Evolutionary conservation across 352 stramenopile species (phyloP).

Genomic region (Globisporangium yorkense): DNA sequence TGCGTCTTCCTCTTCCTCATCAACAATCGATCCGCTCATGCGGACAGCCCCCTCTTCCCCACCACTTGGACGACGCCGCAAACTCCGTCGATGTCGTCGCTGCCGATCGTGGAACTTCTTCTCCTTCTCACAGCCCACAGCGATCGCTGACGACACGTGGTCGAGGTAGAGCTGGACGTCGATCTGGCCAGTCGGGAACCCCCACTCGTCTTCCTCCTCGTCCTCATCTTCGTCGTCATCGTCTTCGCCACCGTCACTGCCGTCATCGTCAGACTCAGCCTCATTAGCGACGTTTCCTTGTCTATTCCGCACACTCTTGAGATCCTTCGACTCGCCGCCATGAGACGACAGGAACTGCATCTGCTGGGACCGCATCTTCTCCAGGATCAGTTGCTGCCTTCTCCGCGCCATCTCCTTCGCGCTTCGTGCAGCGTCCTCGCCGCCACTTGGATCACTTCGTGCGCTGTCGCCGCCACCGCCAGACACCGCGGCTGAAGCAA

Average conservation of each 20-base stretch:
- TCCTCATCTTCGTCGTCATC: constrained; percentile 50
- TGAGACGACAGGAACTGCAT: constrained; percentile 63
- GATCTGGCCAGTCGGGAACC: constrained; percentile 70
- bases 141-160: constrained; percentile 60
- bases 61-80: constrained; percentile 12
- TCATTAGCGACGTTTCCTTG: background rate
- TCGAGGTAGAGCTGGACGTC: constrained; percentile 61
- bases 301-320: background rate
- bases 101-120: constrained; percentile 23
- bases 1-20: constrained; percentile 17
- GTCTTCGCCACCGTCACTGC: constrained; percentile 3
- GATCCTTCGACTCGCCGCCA: background rate
- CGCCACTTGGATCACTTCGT: constrained; percentile 2
- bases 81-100: constrained; percentile 26
- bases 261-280: background rate
- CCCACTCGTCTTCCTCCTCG: constrained; percentile 70
- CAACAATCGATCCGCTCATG: constrained; percentile 2
- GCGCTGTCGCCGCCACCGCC: background rate
- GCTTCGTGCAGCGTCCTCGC: constrained; percentile 8
- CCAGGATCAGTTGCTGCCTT: constrained; percentile 65
- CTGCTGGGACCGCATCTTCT: constrained; percentile 67
- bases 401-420: constrained; percentile 57
- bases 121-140: constrained; percentile 44
- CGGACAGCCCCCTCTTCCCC: background rate
- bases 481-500: background rate